A percentile compares a stretch with the other conserved stretches of the same genome.
phyloP scores from a whole-genome alignment of 1,284 basidiomycete genomes.

The Apiotrichum veenhuisii region DNA sequence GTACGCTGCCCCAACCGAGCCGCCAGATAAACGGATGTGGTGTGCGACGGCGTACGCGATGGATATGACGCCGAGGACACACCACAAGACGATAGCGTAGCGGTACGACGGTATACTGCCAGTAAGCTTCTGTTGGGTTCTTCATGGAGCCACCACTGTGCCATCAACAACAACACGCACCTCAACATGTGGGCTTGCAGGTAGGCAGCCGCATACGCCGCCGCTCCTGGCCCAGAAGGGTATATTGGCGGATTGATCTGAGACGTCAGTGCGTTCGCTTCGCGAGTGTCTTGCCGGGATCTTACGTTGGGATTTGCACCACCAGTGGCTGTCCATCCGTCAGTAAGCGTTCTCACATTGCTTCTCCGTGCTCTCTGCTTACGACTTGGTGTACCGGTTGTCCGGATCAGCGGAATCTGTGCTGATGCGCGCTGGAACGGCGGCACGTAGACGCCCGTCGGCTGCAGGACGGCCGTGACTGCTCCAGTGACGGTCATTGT shows the following conservation, averaged over 20 bases:
- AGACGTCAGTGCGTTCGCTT: neutral
- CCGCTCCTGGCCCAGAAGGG: neutral
- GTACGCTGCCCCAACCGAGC: constrained; percentile 36
- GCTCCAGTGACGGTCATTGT: constrained; percentile 5
- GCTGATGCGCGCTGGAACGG: neutral
- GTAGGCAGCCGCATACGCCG: constrained; percentile 20
- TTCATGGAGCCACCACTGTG: no score
- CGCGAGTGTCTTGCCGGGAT: neutral
- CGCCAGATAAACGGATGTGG: constrained; percentile 39
- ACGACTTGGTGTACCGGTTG: neutral
- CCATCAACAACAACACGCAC: no score
- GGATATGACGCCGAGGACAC: constrained; percentile 34
- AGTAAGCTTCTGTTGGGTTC: neutral
- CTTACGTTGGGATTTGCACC: neutral
- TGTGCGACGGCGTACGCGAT: constrained; percentile 39
- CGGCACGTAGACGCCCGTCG: constrained; percentile 1
- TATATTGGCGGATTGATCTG: neutral
- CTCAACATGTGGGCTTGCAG: constrained; percentile 45
- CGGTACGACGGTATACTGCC: constrained; percentile 41
- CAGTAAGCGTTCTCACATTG: neutral
- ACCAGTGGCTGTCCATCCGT: no score
- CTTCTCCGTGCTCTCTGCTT: neutral
- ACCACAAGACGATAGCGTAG: constrained; percentile 46
- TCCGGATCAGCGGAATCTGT: neutral
- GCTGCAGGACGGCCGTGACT: neutral